Evolutionary conservation across 2,329 filamentous ascomycete species (phyloP).

Genomic region (Juglanconis oblonga): DNA sequence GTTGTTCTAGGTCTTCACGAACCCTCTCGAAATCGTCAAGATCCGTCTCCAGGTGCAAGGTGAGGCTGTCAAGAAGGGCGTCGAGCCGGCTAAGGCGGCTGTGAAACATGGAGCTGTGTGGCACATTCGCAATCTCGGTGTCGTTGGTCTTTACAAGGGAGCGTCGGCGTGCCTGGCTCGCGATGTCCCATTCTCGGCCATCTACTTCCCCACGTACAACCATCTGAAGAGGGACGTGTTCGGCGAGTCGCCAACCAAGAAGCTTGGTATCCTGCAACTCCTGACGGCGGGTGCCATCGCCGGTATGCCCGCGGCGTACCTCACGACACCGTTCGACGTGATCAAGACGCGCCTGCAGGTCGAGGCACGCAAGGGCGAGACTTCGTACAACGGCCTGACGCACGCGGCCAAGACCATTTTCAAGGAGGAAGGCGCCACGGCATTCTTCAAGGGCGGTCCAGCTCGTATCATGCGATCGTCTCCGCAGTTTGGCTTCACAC

Average conservation of each 20-base stretch:
- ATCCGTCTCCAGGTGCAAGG: constrained; percentile 97
- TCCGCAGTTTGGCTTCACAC: constrained; percentile 96
- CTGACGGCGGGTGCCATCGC: constrained; percentile 92
- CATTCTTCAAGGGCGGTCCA: constrained; percentile 98
- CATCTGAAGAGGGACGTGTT: constrained; percentile 94
- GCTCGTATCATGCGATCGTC: constrained; percentile 93
- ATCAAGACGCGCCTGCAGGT: constrained; percentile 99
- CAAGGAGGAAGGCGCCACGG: constrained; percentile 88
- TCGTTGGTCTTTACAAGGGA: constrained; percentile 94
- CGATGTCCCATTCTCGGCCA: constrained; percentile 96
- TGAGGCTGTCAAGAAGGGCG: constrained; percentile 78
- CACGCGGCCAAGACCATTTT: constrained; percentile 82
- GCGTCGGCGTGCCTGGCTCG: constrained; percentile 90
- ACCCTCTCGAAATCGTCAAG: constrained; percentile 98
- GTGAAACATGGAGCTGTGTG: constrained; percentile 92
- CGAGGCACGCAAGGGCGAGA: constrained; percentile 93
- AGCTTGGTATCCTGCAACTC: constrained; percentile 85
- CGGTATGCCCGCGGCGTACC: constrained; percentile 86
- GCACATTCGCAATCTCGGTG: constrained; percentile 93
- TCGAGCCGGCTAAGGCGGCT: constrained; percentile 60
- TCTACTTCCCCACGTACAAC: constrained; percentile 97
- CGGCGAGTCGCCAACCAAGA: constrained; percentile 82
- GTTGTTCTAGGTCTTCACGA: constrained; percentile 76
- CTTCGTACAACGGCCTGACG: constrained; percentile 78
- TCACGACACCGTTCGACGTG: constrained; percentile 96